A percentile compares a stretch with the other conserved stretches of the same genome.
phyloP scores from a whole-genome alignment of 139 green algal genomes.

The Coelastrella sp. region DNA sequence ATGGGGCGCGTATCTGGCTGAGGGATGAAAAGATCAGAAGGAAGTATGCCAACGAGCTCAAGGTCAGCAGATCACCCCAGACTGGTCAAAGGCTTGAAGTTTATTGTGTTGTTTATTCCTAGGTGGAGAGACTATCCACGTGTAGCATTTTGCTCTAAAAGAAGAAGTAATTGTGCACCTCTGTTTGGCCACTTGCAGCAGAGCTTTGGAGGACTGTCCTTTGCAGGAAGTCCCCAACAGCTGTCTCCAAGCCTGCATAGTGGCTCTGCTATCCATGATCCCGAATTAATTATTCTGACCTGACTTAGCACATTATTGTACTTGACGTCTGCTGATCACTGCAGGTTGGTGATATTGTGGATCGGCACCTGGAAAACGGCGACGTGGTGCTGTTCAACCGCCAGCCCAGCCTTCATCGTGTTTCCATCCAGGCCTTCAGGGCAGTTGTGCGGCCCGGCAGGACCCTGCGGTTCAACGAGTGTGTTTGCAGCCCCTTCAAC shows the following conservation, averaged over 20 bases:
- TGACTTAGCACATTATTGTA: too few species aligned
- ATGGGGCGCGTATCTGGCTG: constrained; percentile 66
- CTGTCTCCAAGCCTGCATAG: too few species aligned
- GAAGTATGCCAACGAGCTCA: constrained; percentile 89
- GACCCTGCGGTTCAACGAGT: constrained; percentile 99
- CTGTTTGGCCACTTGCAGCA: too few species aligned
- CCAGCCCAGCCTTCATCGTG: constrained; percentile 95
- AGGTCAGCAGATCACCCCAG: constrained; percentile 50
- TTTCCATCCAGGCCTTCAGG: constrained; percentile 98
- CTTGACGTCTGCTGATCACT: background rate
- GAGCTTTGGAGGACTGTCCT: too few species aligned
- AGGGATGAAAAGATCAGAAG: constrained; percentile 65
- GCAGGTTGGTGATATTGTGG: constrained; percentile 90
- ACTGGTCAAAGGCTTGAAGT: background rate
- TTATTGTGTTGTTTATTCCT: background rate
- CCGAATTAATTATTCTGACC: too few species aligned
- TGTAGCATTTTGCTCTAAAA: background rate
- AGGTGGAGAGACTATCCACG: background rate
- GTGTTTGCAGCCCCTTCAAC: constrained; percentile 97
- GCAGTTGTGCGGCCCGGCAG: constrained; percentile 86
- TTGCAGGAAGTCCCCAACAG: too few species aligned
- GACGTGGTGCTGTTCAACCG: constrained; percentile 99
- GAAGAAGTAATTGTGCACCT: too few species aligned
- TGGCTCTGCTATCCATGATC: too few species aligned
- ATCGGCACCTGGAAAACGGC: constrained; percentile 93